Evolutionary conservation across 2,329 filamentous ascomycete species (phyloP).

Genomic region (Ophiostoma novo-ulmi): DNA sequence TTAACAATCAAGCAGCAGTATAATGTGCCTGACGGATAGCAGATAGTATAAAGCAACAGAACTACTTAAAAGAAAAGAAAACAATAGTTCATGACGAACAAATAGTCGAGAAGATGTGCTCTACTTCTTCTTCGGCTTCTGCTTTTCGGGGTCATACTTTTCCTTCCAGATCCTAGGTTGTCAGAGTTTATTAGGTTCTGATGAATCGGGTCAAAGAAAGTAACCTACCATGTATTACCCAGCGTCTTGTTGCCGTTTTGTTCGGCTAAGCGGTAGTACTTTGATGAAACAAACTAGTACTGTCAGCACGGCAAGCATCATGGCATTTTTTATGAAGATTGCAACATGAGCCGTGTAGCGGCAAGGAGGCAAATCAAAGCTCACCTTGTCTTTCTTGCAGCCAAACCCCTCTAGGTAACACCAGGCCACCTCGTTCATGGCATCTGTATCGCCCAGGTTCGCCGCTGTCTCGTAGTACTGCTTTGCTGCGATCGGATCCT

Average conservation of each 20-base stretch:
- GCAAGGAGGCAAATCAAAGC: constrained; percentile 32
- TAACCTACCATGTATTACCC: constrained; percentile 87
- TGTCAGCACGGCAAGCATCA: constrained; percentile 40
- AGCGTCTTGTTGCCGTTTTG: constrained; percentile 81
- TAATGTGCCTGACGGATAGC: background rate
- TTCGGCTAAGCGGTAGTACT: constrained; percentile 89
- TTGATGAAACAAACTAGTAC: constrained; percentile 67
- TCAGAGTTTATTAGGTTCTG: background rate
- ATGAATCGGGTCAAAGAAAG: background rate
- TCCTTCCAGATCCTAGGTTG: constrained; percentile 89
- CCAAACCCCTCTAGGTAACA: constrained; percentile 97
- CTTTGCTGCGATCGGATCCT: constrained; percentile 79
- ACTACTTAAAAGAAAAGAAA: background rate
- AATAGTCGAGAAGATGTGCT: background rate
- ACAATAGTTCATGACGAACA: background rate
- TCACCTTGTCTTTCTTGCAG: constrained; percentile 96
- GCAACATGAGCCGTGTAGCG: background rate
- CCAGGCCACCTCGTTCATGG: constrained; percentile 95
- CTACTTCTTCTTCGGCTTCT: constrained; percentile 38
- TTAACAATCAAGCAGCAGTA: background rate
- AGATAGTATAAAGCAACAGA: background rate
- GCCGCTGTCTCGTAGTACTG: constrained; percentile 98
- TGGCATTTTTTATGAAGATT: background rate
- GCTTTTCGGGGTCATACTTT: constrained; percentile 64
- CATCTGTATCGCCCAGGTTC: constrained; percentile 94